These are phyloP conservation scores for Aspergillus mulundensis DNA, from an alignment of 495 filamentous ascomycete genomes.

Conservation along the genomic window DNA sequence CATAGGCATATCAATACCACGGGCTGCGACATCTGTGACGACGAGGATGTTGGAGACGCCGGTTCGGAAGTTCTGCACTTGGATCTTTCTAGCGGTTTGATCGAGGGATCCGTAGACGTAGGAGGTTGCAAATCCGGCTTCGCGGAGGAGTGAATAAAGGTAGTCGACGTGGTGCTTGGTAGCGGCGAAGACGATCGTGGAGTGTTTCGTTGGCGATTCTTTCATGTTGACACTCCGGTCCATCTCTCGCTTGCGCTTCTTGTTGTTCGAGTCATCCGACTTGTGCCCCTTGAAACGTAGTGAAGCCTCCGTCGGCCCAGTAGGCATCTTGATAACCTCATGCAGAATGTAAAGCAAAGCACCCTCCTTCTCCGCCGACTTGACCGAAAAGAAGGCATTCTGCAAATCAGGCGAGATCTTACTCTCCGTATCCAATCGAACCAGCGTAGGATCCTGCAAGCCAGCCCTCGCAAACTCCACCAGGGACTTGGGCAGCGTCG, in stretches of 20 bases:
- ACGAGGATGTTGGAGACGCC: slow-evolving; percentile 87
- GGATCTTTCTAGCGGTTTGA: slow-evolving; percentile 84
- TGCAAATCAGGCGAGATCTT: slow-evolving; percentile 94
- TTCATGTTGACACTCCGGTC: slow-evolving; percentile 32
- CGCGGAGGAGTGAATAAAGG: slow-evolving; percentile 63
- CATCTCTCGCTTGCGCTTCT: slow-evolving; percentile 64
- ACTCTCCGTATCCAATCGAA: slow-evolving; percentile 87
- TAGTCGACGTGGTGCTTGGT: slow-evolving; percentile 99
- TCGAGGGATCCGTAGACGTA: slow-evolving; percentile 92
- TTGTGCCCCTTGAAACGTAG: slow-evolving; percentile 30
- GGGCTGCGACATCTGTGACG: slow-evolving; percentile 95
- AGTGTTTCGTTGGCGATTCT: slow-evolving; percentile 55
- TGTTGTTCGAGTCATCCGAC: slow-evolving; percentile 48
- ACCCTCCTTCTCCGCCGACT: slow-evolving; percentile 88
- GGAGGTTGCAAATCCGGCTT: slow-evolving; percentile 81
- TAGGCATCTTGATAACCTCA: slow-evolving; percentile 89
- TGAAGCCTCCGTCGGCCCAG: slow-evolving; percentile 59
- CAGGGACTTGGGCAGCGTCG: slow-evolving; percentile 85
- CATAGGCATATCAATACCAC: slow-evolving; percentile 96
- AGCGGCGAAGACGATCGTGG: slow-evolving; percentile 89
- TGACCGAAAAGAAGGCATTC: slow-evolving; percentile 89
- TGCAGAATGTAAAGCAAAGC: slow-evolving; percentile 83
- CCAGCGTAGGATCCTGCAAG: slow-evolving; percentile 79
- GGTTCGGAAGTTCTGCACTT: slow-evolving; percentile 80
- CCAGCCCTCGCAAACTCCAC: slow-evolving; percentile 96